Evolutionary conservation across 2,329 filamentous ascomycete genomes (phyloP).

Genomic region (Tolypocladium tundrense): DNA sequence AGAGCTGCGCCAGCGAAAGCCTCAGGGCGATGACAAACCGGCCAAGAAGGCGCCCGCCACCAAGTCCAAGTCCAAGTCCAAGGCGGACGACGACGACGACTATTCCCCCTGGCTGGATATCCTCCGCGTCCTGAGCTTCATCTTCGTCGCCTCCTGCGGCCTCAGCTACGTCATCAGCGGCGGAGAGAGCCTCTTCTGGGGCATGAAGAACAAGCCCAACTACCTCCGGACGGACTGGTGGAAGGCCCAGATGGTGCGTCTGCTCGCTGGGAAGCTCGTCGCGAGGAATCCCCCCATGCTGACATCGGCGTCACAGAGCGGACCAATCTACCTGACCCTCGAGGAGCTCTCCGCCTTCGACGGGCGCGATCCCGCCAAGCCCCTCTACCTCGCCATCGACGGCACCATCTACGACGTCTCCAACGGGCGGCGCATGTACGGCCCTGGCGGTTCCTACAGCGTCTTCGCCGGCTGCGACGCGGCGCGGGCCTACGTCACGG

Average conservation of each 20-base stretch:
- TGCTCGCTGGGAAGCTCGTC: neutral
- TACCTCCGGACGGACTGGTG: constrained; percentile 50
- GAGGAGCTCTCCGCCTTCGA: constrained; percentile 65
- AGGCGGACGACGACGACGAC: constrained; percentile 49
- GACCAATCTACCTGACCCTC: constrained; percentile 63
- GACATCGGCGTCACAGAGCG: constrained; percentile 23
- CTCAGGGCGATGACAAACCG: constrained; percentile 12
- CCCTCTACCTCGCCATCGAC: constrained; percentile 86
- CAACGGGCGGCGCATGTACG: constrained; percentile 59
- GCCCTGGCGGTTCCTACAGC: constrained; percentile 75
- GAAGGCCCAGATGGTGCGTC: constrained; percentile 49
- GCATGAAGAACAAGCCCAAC: constrained; percentile 47
- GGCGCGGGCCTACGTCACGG: constrained; percentile 79
- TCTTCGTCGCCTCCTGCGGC: constrained; percentile 54
- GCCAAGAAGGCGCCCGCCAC: constrained; percentile 9
- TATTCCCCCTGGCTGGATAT: constrained; percentile 51
- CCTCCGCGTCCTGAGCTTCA: constrained; percentile 57
- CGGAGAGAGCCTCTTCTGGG: constrained; percentile 62
- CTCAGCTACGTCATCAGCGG: constrained; percentile 69
- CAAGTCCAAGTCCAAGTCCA: constrained; percentile 8
- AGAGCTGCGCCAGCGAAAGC: constrained; percentile 34
- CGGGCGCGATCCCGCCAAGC: constrained; percentile 62
- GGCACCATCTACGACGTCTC: constrained; percentile 78
- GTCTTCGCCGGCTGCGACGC: constrained; percentile 84
- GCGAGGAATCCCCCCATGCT: neutral